Evolutionary conservation across 75 land plant species (phyloP).

Genomic region (Picea sitchensis): DNA sequence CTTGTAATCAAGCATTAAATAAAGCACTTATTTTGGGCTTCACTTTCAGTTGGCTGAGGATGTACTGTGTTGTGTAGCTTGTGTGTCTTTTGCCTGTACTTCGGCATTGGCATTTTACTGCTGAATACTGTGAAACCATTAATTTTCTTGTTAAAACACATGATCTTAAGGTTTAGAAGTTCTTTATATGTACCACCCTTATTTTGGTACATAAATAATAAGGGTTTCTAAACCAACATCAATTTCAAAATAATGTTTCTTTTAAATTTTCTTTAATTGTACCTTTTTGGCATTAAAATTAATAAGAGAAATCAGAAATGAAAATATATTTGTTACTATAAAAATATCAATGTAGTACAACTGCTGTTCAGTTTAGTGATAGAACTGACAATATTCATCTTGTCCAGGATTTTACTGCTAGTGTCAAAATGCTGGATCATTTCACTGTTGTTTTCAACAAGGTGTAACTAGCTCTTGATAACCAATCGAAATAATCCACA

Average conservation of each 20-base stretch:
- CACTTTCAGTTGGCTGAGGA: neutral
- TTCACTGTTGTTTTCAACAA: neutral
- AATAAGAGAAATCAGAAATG: too few relatives aligned
- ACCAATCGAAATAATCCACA: neutral
- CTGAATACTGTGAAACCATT: neutral
- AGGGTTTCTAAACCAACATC: neutral
- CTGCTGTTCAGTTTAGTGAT: too few relatives aligned
- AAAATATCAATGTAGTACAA: neutral
- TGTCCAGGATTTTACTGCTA: neutral
- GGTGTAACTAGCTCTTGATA: neutral
- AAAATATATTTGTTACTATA: neutral
- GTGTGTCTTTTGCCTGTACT: neutral
- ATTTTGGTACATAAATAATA: neutral
- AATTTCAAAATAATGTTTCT: neutral
- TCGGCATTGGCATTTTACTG: neutral
- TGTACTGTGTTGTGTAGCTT: neutral
- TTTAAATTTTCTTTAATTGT: neutral
- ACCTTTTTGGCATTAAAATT: too few relatives aligned
- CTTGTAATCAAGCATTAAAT: slow-evolving; percentile 2
- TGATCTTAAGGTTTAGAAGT: neutral
- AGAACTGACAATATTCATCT: neutral
- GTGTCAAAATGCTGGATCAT: neutral
- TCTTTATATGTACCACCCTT: too few relatives aligned
- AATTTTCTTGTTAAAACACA: too few relatives aligned
- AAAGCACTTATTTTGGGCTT: slow-evolving; percentile 7